Base-by-base conservation (phyloP, 441 rosid genomes). In the Lepidium campestre region DNA sequence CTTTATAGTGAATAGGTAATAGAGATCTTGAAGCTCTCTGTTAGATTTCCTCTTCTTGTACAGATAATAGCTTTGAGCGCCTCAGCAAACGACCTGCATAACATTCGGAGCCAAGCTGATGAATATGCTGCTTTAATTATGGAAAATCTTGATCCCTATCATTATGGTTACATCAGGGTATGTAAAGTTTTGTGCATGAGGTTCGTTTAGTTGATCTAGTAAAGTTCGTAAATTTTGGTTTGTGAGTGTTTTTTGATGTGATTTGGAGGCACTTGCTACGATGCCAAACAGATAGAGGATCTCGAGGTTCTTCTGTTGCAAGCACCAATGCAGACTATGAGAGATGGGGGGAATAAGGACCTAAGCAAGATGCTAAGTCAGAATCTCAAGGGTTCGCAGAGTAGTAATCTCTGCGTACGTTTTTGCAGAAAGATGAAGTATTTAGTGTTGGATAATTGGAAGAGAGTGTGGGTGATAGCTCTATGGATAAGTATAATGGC, bases 391-490 rank as follows among this genome's bases (percentile, higher is more conserved):
- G 80, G 77, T 14, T 68, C 78, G 2, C 68, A 70, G 10, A 72
- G 75, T 48, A 62, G 31, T 25, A 73, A 80, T 66, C 80, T 78
- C 5, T 17, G 76, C 7, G 68, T 10, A 10, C 67, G 81, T 31
- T 68, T 59, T 23, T 78, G 22, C 44, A 14, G 50, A 1, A 56
- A 72, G 53, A 17, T 73, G 14, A 79, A 57, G 80, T 82, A 82
- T 69, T 81, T 78, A 65, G 36, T 86, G 48, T 22, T 65, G 13
- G 88, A 86, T 61, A 79, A 86, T 36, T 86, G 89, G 92, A 78
- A 84, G 67, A 75, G 89, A 62, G 77, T 79, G 7, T 86, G 92
- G 92, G 86, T 86, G 31, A 49, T 82, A 67, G 75, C 71, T 10
- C 57, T 82, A 12, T 86, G 84, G 86, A 69, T 86, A 2, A 78